A percentile compares a stretch with the other conserved stretches of the same genome.
Conservation (phyloP, 352 stramenopile species). For the Phytophthora ohioensis region DNA sequence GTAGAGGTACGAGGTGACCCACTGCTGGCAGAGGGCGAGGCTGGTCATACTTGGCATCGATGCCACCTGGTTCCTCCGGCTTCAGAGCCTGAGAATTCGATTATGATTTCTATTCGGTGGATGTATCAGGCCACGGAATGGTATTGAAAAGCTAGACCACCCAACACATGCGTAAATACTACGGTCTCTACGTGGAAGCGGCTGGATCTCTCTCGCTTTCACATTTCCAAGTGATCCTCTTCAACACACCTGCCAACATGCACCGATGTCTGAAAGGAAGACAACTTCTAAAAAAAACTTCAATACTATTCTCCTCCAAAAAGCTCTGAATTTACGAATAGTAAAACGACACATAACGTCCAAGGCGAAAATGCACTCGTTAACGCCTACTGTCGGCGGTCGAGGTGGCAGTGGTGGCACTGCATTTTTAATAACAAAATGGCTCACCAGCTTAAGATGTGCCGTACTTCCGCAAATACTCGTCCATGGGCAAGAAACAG, state of each 20-base stretch:
- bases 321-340: conserved; percentile 27
- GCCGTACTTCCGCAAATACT: conserved; percentile 77
- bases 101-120: conserved; percentile 1
- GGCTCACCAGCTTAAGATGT: conserved; percentile 34
- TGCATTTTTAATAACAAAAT: conserved; percentile 41
- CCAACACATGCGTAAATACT: background rate
- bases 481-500: conserved; percentile 78
- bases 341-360: conserved; percentile 29
- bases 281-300: conserved; percentile 8
- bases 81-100: conserved; percentile 12
- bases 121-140: conserved; percentile 5
- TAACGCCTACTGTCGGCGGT: conserved; percentile 15
- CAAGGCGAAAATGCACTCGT: conserved; percentile 25
- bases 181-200: background rate
- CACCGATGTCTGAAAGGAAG: background rate
- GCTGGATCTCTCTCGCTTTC: conserved; percentile 8
- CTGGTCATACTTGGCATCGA: conserved; percentile 33
- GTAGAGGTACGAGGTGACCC: conserved; percentile 36
- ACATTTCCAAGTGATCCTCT: conserved; percentile 13
- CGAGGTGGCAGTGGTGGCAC: conserved; percentile 14
- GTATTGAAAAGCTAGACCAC: background rate
- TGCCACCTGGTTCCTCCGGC: conserved; percentile 33
- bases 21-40: conserved; percentile 29
- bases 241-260: background rate
- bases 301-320: conserved; percentile 1